Evolutionary conservation across 2,329 filamentous ascomycete genomes (phyloP).

Genomic region (Fusarium mexicanum): DNA sequence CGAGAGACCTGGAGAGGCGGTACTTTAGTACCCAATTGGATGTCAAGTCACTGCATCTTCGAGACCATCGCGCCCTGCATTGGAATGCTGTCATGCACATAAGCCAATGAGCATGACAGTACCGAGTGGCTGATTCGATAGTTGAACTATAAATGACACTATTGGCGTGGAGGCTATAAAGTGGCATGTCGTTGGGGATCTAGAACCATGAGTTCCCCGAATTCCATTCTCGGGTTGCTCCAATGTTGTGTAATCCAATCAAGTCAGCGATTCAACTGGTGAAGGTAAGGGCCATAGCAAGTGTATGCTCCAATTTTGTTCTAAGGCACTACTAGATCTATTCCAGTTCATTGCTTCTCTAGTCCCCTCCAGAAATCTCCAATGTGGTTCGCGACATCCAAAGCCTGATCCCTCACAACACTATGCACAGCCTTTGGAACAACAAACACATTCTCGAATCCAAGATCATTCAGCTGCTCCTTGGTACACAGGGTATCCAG

Average conservation of each 20-base stretch:
- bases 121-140: no score
- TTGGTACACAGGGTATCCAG: slow-evolving; percentile 35
- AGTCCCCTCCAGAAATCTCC: slow-evolving; percentile 30
- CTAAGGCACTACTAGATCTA: fast-evolving
- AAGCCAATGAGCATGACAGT: fast-evolving
- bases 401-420: slow-evolving; percentile 39
- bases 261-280: no score
- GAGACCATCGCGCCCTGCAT: fast-evolving
- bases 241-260: background rate
- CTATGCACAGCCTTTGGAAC: slow-evolving; percentile 36
- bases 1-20: no score
- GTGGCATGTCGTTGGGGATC: background rate
- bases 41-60: fast-evolving
- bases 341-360: background rate
- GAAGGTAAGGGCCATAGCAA: fast-evolving
- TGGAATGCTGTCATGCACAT: background rate
- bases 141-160: background rate
- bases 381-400: slow-evolving; percentile 31
- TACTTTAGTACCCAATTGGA: background rate
- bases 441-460: slow-evolving; percentile 37
- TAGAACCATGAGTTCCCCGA: background rate
- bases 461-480: slow-evolving; percentile 17
- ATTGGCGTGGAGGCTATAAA: fast-evolving
- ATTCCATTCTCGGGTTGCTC: background rate
- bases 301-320: fast-evolving